Conservation (phyloP, 106 monocot species). For the Apostasia ramifera region DNA sequence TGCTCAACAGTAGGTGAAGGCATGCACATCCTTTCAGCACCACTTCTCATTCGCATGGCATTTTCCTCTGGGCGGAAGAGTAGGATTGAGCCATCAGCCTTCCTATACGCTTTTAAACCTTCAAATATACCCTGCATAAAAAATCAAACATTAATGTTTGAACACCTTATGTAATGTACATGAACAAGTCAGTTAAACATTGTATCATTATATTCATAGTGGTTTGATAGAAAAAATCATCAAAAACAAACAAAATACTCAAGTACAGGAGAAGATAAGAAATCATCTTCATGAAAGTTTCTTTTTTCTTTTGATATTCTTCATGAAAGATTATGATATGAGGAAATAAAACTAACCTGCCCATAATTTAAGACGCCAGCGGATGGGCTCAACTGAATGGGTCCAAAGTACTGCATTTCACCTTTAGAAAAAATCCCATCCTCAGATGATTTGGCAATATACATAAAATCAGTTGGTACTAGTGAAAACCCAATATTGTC, state of each 20-base stretch:
- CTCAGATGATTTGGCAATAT: constrained; percentile 47
- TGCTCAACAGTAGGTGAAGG: constrained; percentile 76
- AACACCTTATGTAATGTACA: too few species aligned
- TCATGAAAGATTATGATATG: not conserved
- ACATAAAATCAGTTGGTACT: constrained; percentile 80
- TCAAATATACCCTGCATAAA: constrained; percentile 53
- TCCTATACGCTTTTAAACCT: constrained; percentile 69
- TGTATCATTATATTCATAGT: too few species aligned
- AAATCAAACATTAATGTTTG: not conserved
- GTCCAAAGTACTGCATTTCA: constrained; percentile 58
- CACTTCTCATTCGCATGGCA: constrained; percentile 65
- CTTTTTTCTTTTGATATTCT: too few species aligned
- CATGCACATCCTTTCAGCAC: constrained; percentile 96
- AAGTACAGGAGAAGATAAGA: too few species aligned
- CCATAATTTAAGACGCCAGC: constrained; percentile 68
- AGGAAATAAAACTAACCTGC: constrained; percentile 29
- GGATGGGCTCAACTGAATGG: constrained; percentile 51
- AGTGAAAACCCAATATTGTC: constrained; percentile 70
- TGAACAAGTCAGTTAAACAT: too few species aligned
- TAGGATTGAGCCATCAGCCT: constrained; percentile 59
- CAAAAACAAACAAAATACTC: too few species aligned
- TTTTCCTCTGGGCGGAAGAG: constrained; percentile 94
- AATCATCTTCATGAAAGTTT: too few species aligned
- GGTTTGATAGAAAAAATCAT: too few species aligned
- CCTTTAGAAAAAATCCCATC: constrained; percentile 49